Base-by-base conservation (phyloP, 495 filamentous ascomycete genomes). In the Tuber umbilicatum region DNA sequence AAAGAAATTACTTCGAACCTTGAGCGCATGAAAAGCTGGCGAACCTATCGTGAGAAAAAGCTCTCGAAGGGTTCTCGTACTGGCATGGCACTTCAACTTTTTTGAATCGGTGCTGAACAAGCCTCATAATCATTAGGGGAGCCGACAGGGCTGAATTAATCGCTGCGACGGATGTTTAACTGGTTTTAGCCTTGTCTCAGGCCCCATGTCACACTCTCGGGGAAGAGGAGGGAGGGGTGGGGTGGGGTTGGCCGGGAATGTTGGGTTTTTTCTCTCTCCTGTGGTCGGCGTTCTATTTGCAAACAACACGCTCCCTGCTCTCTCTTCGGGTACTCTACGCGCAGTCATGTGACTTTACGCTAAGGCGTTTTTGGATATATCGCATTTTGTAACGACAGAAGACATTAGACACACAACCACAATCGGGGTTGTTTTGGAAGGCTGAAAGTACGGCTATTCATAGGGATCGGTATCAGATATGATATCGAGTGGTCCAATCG, bases 291-390 rank as follows among this genome's bases (percentile, higher is more conserved):
- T 78, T 79, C 77, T 78, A 74, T 78, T 79, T 78, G 78, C 76
- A 78, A 78, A 77, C 70, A 80, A 80, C 79, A 80, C 79, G 79
- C 27, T 67, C 78, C 68, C 43, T 74, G 79, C 27, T 70, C 78
- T 68, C 40, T 64, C 73, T 70, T 76, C 39, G 78, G 79, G 45
- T 47, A 80, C 74, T 74, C 70, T 55, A 80, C 79, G 78, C 79
- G 79, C 79, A 72, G 68, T 80, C 79, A 72, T 75, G 79, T 80
- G 79, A 80, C 67, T 64, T 68, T 4, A 60, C 78, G 74, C 72
- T 79, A 78, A 67, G 21, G 35, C 27, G 14, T 64, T 64, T 64
- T 64, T 27, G 55, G 55, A 64, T 35, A 35, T 19, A 17, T 6
- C 16, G 55, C 27, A 19, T 64, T n/a, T n/a, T 12, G 2, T n/a